Conservation (phyloP, 2,329 filamentous ascomycete genomes). For the Alternaria infectoria region DNA sequence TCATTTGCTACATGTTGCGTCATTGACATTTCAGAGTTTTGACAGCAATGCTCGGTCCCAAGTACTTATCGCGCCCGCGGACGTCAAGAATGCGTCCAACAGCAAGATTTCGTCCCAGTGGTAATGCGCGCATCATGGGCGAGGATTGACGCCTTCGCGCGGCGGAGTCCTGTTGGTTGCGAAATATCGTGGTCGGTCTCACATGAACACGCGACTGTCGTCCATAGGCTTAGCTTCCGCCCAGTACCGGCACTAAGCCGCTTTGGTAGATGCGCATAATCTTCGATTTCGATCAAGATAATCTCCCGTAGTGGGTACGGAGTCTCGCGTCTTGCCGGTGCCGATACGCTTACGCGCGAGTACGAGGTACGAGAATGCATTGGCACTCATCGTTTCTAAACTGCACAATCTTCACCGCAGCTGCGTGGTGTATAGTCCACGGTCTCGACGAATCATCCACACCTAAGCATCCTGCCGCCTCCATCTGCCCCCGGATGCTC, state of each 20-base stretch:
- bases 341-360: not conserved
- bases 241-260: constrained; percentile 1
- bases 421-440: not conserved
- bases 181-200: not conserved
- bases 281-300: not conserved
- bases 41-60: not conserved
- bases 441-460: not conserved
- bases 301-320: not conserved
- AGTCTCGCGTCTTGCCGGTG: not conserved
- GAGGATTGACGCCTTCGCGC: not conserved
- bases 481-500: not conserved
- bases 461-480: not conserved
- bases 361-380: not conserved
- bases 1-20: constrained; percentile 9
- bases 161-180: not conserved
- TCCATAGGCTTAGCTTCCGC: constrained; percentile 9
- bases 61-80: not conserved
- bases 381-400: not conserved
- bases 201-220: not conserved
- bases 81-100: not conserved
- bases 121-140: not conserved
- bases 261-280: not conserved
- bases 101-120: not conserved
- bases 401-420: not conserved
- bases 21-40: not conserved